A percentile compares a stretch with the other conserved stretches of the same genome.
Evolutionary conservation across 1,139 yeast genomes (phyloP).

Genomic region (Taiozyma sp.): DNA sequence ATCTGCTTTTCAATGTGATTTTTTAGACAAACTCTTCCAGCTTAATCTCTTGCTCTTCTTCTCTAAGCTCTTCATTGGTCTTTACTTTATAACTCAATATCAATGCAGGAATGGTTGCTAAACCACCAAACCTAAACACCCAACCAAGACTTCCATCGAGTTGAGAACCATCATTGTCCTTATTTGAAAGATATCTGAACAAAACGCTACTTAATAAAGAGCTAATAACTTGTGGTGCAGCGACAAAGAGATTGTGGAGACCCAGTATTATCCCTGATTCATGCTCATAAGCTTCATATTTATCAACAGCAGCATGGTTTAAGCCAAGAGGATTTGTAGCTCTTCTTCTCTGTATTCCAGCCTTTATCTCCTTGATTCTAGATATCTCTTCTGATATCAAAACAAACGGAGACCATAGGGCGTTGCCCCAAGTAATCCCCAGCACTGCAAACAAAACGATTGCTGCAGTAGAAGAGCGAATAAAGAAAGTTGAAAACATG

Average conservation of each 20-base stretch:
- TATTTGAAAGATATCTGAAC: slow-evolving; percentile 29
- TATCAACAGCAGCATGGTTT: slow-evolving; percentile 8
- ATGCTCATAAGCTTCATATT: slow-evolving; percentile 33
- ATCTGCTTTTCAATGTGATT: not conserved
- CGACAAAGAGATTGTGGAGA: slow-evolving; percentile 44
- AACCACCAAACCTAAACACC: slow-evolving; percentile 45
- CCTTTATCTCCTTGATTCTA: slow-evolving; percentile 35
- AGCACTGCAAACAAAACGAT: slow-evolving; percentile 37
- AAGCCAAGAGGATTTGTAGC: not conserved
- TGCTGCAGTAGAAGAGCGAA: slow-evolving; percentile 33
- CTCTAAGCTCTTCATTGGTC: slow-evolving; percentile 28
- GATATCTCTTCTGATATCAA: slow-evolving; percentile 44
- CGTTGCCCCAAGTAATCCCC: slow-evolving; percentile 48
- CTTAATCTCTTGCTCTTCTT: slow-evolving; percentile 25
- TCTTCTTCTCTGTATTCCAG: slow-evolving; percentile 15
- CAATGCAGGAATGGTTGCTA: slow-evolving; percentile 38
- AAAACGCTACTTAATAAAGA: slow-evolving; percentile 37
- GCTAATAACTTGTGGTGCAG: slow-evolving; percentile 44
- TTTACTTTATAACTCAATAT: slow-evolving; percentile 31
- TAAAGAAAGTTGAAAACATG: slow-evolving; percentile 36
- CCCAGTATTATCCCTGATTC: slow-evolving; percentile 45
- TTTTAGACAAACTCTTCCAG: slow-evolving; percentile 4
- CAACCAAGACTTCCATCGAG: slow-evolving; percentile 39
- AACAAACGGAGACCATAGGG: slow-evolving; percentile 49
- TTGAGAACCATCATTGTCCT: slow-evolving; percentile 12